phyloP scores from a whole-genome alignment of 2,329 filamentous ascomycete genomes.

The Emericellopsis cladophorae region DNA sequence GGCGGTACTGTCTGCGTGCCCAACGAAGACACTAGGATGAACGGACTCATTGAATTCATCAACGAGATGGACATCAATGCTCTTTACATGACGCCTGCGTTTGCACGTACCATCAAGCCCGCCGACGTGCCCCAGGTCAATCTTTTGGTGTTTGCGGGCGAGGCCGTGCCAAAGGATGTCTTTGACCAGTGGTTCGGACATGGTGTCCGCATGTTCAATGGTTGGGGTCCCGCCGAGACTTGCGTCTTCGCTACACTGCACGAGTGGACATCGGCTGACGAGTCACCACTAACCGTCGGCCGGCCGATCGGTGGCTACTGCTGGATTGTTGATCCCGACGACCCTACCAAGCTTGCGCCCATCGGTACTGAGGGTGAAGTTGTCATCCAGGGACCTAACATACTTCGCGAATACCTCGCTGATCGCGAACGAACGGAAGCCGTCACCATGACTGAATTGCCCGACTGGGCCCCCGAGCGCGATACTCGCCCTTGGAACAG shows the following conservation, averaged over 20 bases:
- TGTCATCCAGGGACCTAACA: constrained; percentile 11
- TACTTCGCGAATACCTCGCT: constrained; percentile 11
- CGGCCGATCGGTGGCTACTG: too few relatives aligned
- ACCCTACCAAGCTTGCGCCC: too few relatives aligned
- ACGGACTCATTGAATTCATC: constrained; percentile 5
- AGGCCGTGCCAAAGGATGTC: too few relatives aligned
- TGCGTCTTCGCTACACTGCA: too few relatives aligned
- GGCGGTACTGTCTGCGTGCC: constrained; percentile 11
- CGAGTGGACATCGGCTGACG: too few relatives aligned
- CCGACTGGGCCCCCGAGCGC: constrained; percentile 4
- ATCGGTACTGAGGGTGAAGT: too few relatives aligned
- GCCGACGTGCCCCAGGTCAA: constrained; percentile 2
- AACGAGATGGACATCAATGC: neutral
- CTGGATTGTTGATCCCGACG: too few relatives aligned
- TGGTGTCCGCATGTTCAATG: too few relatives aligned
- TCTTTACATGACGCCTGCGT: constrained; percentile 1
- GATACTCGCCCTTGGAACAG: constrained; percentile 3
- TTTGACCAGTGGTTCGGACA: too few relatives aligned
- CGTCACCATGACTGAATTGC: constrained; percentile 21
- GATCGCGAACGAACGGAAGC: constrained; percentile 9
- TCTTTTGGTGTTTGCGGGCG: neutral
- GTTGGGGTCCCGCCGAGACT: too few relatives aligned
- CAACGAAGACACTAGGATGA: constrained; percentile 6
- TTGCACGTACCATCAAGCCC: constrained; percentile 2
- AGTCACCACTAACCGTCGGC: constrained; percentile 1